A percentile compares a stretch with the other conserved stretches of the same genome.
These are phyloP conservation scores for Galerina sulciceps DNA, from an alignment of 768 basidiomycete species.

Conservation along the genomic window DNA sequence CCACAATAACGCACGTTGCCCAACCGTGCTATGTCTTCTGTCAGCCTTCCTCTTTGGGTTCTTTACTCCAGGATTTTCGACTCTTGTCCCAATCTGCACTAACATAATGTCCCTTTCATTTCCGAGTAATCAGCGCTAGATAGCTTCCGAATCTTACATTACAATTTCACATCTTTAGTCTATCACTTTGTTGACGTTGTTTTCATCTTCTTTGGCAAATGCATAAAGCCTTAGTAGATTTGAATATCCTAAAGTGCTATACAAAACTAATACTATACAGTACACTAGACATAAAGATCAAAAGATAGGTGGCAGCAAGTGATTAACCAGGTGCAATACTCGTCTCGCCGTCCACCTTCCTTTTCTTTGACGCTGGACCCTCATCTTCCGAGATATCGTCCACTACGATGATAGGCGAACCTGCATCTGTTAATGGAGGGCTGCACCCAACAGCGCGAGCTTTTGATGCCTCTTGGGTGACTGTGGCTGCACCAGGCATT, in stretches of 20 bases:
- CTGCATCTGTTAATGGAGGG: conserved; percentile 39
- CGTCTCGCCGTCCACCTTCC: conserved; percentile 45
- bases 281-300: conserved; percentile 12
- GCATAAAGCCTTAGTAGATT: neutral
- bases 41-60: too few species aligned
- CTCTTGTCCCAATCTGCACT: neutral
- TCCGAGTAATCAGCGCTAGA: conserved; percentile 19
- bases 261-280: conserved; percentile 21
- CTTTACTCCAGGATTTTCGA: too few species aligned
- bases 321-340: conserved; percentile 18
- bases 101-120: conserved; percentile 9
- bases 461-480: neutral
- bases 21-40: neutral
- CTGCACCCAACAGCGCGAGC: conserved; percentile 22
- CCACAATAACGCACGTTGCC: conserved; percentile 13
- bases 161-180: too few species aligned
- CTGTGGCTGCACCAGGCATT: neutral
- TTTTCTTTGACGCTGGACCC: conserved; percentile 59
- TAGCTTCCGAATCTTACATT: neutral
- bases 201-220: neutral
- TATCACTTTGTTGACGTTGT: too few species aligned
- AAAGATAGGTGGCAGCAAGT: conserved; percentile 6
- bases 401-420: conserved; percentile 62
- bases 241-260: conserved; percentile 8
- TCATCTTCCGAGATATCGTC: conserved; percentile 69